A percentile compares a stretch with the other conserved stretches of the same genome.
Evolutionary conservation across 2,329 filamentous ascomycete species (phyloP).

Genomic region (Ceratocystis destructans): DNA sequence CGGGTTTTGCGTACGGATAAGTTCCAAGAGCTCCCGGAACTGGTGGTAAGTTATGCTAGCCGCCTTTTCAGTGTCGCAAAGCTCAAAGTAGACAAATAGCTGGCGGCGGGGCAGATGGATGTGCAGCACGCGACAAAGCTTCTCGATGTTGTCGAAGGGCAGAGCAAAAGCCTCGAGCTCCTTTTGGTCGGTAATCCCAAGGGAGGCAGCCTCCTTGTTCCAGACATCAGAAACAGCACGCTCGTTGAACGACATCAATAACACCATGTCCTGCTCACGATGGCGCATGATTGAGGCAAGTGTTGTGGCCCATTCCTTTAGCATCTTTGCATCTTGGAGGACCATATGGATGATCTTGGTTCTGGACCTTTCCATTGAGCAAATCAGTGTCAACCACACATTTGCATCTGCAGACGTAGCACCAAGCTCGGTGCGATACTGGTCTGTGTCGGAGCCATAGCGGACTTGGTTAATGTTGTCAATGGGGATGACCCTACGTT

Average conservation of each 20-base stretch:
- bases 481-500: constrained; percentile 77
- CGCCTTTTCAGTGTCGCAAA: constrained; percentile 51
- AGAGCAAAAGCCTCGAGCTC: constrained; percentile 42
- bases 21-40: constrained; percentile 70
- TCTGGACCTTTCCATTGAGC: constrained; percentile 55
- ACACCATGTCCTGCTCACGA: constrained; percentile 79
- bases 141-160: constrained; percentile 64
- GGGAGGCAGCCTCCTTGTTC: constrained; percentile 66
- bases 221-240: constrained; percentile 73
- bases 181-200: constrained; percentile 39
- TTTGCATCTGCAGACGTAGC: constrained; percentile 52
- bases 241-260: constrained; percentile 71
- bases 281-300: constrained; percentile 74
- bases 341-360: constrained; percentile 82
- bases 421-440: constrained; percentile 75
- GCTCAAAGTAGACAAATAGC: constrained; percentile 58
- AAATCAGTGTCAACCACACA: constrained; percentile 83
- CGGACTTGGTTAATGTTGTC: constrained; percentile 91
- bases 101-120: constrained; percentile 74
- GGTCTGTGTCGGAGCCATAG: constrained; percentile 67
- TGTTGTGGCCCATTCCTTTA: constrained; percentile 69
- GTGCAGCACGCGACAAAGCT: constrained; percentile 76
- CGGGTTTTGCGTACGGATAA: constrained; percentile 34
- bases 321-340: constrained; percentile 56
- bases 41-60: constrained; percentile 62